A percentile compares a stretch with the other conserved stretches of the same genome.
Evolutionary conservation across 2,329 filamentous ascomycete genomes (phyloP).

Genomic region (Verticillium nonalfalfae): DNA sequence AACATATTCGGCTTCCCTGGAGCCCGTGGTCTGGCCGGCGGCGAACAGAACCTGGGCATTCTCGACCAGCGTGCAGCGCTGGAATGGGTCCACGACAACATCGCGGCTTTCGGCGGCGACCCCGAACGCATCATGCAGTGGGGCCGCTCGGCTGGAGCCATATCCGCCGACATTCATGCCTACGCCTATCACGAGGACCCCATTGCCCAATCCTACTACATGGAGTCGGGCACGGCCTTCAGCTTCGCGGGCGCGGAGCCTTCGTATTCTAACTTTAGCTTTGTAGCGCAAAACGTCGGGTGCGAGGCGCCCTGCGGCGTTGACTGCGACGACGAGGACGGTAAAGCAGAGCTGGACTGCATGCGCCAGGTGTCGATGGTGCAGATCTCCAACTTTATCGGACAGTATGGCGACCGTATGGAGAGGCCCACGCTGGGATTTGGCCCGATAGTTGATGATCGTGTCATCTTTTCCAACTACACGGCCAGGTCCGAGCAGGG

Average conservation of each 20-base stretch:
- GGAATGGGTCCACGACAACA: slow-evolving; percentile 13
- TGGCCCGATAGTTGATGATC: slow-evolving; percentile 19
- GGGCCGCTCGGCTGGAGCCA: slow-evolving; percentile 39
- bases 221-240: slow-evolving; percentile 32
- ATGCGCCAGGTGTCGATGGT: slow-evolving; percentile 25
- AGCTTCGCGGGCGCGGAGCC: slow-evolving; percentile 18
- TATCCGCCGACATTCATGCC: slow-evolving; percentile 31
- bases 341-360: slow-evolving; percentile 23
- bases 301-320: slow-evolving; percentile 19
- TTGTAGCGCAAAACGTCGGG: slow-evolving; percentile 24
- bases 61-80: slow-evolving; percentile 10
- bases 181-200: slow-evolving; percentile 39
- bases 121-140: slow-evolving; percentile 30
- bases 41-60: slow-evolving; percentile 11
- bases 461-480: slow-evolving; percentile 23
- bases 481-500: slow-evolving; percentile 15
- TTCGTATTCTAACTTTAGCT: slow-evolving; percentile 24
- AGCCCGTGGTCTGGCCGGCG: slow-evolving; percentile 5
- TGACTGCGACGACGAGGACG: slow-evolving; percentile 6
- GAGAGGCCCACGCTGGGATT: slow-evolving; percentile 17
- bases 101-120: slow-evolving; percentile 10
- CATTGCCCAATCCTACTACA: slow-evolving; percentile 31
- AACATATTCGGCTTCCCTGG: slow-evolving; percentile 14
- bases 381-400: slow-evolving; percentile 23
- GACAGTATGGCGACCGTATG: slow-evolving; percentile 16